Evolutionary conservation across 306 rosid species (phyloP), one percentile per base, ranked within the genome.

Genomic region (Rosa lucieae): DNA sequence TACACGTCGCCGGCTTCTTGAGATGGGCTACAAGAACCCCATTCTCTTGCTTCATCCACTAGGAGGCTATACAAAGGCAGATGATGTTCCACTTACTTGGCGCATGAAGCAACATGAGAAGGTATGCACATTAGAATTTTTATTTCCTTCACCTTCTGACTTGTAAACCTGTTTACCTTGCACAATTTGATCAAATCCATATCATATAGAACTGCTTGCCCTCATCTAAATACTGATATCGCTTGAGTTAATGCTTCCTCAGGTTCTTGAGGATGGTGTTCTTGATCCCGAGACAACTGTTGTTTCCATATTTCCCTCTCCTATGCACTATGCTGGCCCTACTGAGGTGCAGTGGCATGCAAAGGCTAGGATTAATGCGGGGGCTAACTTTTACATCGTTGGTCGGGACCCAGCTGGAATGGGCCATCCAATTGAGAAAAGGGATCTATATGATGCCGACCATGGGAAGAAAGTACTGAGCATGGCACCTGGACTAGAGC

Each of bases 341-440:
- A 96, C 99, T 8, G 99, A 96, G 85, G 99, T 96, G 79, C 99
- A 96, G 88, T 96, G 99, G 99, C 99, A 96, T 83, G 99, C 99
- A 73, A 96, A 96, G 88, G 99, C 99, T 52, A 90, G 99, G 89
- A 96, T 96, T 10, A 96, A 96, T 62, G 99, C 99, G 1, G 99
- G 99, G 21, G 99, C 99, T 20, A 87, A 96, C 90, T 96, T 96
- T 81, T 96, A 96, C 89, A 96, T 96, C 5, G 99, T 96, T 56
- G 99, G 99, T 53, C 96, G 99, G 20, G 99, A 96, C 84, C 99
- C 99, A 0, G 99, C 99, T 37, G 99, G 99, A 84, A 96, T 96
- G 99, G 82, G 96, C 72, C 99, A 96, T 83, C 99, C 99, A 1
- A 76, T 85, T 59, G 94, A 96, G 86, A 91, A 96, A 44, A 88